These are phyloP conservation scores for cucumber (Cucumis sativus) DNA, from an alignment of 306 rosid species.

Conservation along the genomic window DNA sequence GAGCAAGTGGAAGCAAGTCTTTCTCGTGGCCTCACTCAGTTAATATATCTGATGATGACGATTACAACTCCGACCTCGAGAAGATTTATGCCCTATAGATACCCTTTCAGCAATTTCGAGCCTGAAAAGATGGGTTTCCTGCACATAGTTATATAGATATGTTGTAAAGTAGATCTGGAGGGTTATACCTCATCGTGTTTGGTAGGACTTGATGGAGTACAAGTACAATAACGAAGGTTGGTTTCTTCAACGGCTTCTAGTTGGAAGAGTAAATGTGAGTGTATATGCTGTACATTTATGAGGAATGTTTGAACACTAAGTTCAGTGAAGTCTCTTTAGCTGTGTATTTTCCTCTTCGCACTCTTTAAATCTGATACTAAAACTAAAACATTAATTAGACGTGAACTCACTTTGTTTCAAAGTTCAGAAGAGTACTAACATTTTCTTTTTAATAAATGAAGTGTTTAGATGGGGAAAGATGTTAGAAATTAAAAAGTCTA, in stretches of 20 bases:
- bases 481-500: neutral
- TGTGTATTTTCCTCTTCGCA: neutral
- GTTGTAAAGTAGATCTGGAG: neutral
- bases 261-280: neutral
- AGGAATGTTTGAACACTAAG: neutral
- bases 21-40: slow-evolving; percentile 90
- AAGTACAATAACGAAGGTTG: neutral
- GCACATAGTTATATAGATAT: slow-evolving; percentile 7
- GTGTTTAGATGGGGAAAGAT: neutral
- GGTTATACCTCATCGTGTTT: neutral
- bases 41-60: slow-evolving; percentile 65
- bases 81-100: slow-evolving; percentile 63
- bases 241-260: neutral
- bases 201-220: neutral
- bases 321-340: neutral
- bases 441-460: too few relatives aligned
- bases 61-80: slow-evolving; percentile 69
- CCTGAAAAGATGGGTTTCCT: neutral
- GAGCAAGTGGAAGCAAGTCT: slow-evolving; percentile 76
- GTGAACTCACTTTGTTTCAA: neutral
- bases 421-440: neutral
- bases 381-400: neutral
- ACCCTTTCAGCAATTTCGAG: neutral
- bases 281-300: neutral
- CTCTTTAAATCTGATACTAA: neutral